These are phyloP conservation scores for Phallus indusiatus DNA, from an alignment of 768 basidiomycete genomes.

Conservation along the genomic window DNA sequence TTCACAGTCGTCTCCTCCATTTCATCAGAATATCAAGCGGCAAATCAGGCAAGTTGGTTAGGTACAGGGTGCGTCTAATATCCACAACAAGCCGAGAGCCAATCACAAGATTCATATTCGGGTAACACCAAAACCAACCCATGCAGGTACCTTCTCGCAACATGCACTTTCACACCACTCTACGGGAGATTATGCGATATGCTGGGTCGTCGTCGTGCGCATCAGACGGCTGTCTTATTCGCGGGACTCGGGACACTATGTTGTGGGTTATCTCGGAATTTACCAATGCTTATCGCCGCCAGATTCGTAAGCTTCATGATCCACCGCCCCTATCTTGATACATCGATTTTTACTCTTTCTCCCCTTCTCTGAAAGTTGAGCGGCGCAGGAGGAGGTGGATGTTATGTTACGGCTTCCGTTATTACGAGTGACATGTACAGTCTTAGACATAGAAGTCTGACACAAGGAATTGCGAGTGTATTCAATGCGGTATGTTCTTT, in stretches of 20 bases:
- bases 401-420: conserved; percentile 65
- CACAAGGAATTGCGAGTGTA: conserved; percentile 63
- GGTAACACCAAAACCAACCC: background rate
- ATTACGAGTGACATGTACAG: conserved; percentile 76
- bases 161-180: conserved; percentile 73
- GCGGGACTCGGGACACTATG: conserved; percentile 52
- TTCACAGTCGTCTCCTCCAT: conserved; percentile 64
- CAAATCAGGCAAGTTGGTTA: conserved; percentile 76
- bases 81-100: background rate
- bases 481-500: conserved; percentile 57
- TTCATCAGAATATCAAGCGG: conserved; percentile 68
- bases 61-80: conserved; percentile 52
- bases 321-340: background rate
- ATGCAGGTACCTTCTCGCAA: conserved; percentile 62
- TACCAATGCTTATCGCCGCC: conserved; percentile 62
- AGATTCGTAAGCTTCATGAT: conserved; percentile 52
- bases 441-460: conserved; percentile 62
- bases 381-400: conserved; percentile 73
- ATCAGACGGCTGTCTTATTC: conserved; percentile 52
- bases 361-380: conserved; percentile 35
- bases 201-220: conserved; percentile 60
- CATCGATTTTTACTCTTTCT: background rate
- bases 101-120: background rate
- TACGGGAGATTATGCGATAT: conserved; percentile 77
- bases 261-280: conserved; percentile 59